Percentiles rank a stretch among this genome's conserved stretches.
Evolutionary conservation across 208 protist species (phyloP).

Genomic region (Wallacemonas sp.): DNA sequence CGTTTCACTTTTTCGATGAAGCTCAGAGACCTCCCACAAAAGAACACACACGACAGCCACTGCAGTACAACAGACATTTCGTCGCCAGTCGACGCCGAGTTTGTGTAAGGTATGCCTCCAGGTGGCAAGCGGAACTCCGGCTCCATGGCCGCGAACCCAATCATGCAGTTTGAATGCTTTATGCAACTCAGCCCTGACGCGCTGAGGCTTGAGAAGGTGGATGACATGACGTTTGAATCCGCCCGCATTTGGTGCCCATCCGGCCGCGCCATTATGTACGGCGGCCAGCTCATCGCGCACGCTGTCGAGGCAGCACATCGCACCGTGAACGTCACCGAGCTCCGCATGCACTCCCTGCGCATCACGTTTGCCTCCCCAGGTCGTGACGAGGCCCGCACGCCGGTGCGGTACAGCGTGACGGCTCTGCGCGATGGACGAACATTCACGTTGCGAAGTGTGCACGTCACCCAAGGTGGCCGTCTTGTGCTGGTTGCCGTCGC

Average conservation of each 20-base stretch:
- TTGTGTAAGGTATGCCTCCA: too few relatives aligned
- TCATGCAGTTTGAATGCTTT: constrained; percentile 23
- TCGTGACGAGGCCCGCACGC: constrained; percentile 10
- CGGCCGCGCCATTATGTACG: constrained; percentile 28
- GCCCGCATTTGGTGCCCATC: constrained; percentile 33
- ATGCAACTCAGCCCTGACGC: not conserved
- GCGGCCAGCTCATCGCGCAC: constrained; percentile 56
- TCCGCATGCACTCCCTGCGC: constrained; percentile 46
- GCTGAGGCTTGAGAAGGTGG: constrained; percentile 33
- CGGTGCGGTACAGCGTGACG: constrained; percentile 33
- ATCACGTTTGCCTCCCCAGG: constrained; percentile 43
- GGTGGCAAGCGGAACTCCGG: not conserved
- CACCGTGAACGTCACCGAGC: constrained; percentile 19
- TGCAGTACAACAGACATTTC: not conserved
- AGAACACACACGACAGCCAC: not conserved
- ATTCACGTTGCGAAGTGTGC: constrained; percentile 28
- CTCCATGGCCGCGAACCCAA: not conserved
- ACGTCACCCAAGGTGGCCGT: constrained; percentile 21
- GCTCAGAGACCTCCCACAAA: not conserved
- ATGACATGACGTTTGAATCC: constrained; percentile 23
- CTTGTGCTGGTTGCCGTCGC: constrained; percentile 25
- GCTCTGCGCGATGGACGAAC: constrained; percentile 31
- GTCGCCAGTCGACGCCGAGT: too few relatives aligned
- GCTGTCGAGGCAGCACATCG: constrained; percentile 36
- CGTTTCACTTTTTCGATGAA: not conserved